Evolutionary conservation across 441 rosid species (phyloP), one percentile per base, ranked within the genome.

Genomic region (Brassica balearica): DNA sequence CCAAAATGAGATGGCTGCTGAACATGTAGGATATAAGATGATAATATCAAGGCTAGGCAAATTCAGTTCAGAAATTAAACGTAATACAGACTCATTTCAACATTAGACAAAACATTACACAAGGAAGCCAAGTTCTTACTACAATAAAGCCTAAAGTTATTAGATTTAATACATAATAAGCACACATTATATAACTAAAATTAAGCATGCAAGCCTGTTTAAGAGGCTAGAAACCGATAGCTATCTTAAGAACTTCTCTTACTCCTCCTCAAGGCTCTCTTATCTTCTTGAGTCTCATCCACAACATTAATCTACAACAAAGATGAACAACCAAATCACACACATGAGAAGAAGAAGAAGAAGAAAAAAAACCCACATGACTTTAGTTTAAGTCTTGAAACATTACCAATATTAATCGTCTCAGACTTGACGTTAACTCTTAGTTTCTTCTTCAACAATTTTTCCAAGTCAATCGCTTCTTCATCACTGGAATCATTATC

Each of bases 281-380:
- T 14, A 5, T 61, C 59, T 60, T 71, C 58, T 23, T 71, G 36
- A 58, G 48, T 41, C 48, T 41, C 48, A 41, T 41, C 48, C 48
- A 41, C 69, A 62, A 6, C 62, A 73, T 63, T 58, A 64, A 73
- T 46, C 76, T 63, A 46, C 76, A 46, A 38, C 23, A 59, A 71
- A 63, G 32, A 59, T 29, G 10, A 65, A 46, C 1, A 56, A 19
- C 61, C 69, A 61, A 66, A 59, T 78, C 56, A 77, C 22, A 36
- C 14, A 36, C n/a, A 25, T 36, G 29, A 12, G 14, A 41, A 41
- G n/a, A 41, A 55, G 48, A 2, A 41, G 4, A 15, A 41, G n/a
- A 41, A 53, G 48, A 9, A 41, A 1, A 15, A n/a, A 6, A 27
- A 25, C 41, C 9, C 51, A 25, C 46, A 56, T 17, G 9, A 5